Evolutionary conservation across 116 monocot species (phyloP).

Genomic region (Zostera marina): DNA sequence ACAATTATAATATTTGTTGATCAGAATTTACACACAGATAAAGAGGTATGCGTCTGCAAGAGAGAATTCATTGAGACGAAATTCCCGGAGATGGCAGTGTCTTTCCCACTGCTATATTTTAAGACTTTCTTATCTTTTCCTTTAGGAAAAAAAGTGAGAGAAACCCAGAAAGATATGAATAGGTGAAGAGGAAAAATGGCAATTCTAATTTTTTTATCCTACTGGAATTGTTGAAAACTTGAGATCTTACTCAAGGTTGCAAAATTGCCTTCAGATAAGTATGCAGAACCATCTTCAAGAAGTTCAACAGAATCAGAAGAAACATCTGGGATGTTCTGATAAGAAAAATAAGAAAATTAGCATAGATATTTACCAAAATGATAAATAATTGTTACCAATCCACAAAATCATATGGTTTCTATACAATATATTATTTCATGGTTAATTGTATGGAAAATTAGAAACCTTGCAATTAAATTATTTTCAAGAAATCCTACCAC

Average conservation of each 20-base stretch:
- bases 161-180: neutral
- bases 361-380: neutral
- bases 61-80: conserved; percentile 9
- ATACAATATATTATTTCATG: neutral
- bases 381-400: neutral
- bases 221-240: neutral
- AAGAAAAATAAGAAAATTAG: conserved; percentile 2
- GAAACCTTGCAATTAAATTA: too few relatives aligned
- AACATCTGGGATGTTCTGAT: conserved; percentile 23
- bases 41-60: conserved; percentile 34
- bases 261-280: conserved; percentile 9
- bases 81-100: neutral
- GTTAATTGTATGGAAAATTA: too few relatives aligned
- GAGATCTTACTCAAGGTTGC: conserved; percentile 9
- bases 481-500: too few relatives aligned
- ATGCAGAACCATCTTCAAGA: conserved; percentile 7
- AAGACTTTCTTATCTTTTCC: neutral
- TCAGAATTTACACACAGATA: conserved; percentile 23
- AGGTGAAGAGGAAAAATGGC: neutral
- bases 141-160: neutral
- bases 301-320: conserved; percentile 28
- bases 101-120: neutral
- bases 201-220: neutral
- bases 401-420: neutral
- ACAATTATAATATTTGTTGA: neutral